Evolutionary conservation across 2,329 filamentous ascomycete genomes (phyloP), one percentile per base, ranked within the genome.

Genomic region (Graphilbum ipis-grandicollis): DNA sequence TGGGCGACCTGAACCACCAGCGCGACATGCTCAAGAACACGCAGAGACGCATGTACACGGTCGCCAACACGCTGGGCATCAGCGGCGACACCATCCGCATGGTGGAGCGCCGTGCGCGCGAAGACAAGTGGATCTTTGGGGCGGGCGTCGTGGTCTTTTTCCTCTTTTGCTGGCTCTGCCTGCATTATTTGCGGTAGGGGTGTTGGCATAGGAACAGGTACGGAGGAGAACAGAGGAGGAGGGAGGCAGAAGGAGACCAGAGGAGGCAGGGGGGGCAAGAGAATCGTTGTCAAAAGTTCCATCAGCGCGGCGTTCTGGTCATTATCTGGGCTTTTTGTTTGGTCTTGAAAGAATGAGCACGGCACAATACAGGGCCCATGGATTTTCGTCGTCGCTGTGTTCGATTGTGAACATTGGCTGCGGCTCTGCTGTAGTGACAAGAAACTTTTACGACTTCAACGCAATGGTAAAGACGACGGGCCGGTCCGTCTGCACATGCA

Each of bases 61-160:
- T 94, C 17, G 90, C 83, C 7, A 96, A 93, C 52, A 96, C 90
- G 18, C 60, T 98, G 34, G 90, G 90, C 0, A 71, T 98, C 41
- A 92, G 81, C 50, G 86, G 88, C 17, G 88, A 96, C 54, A 98
- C 90, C 2, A 98, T 98, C 45, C 75, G 90, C 33, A 96, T 90
- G 84, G 79, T 98, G 31, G 88, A 96, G 59, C 63, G 90, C 47
- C 68, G 90, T 43, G 85, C 90, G 35, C 80, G 75, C 55, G 81
- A 96, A 62, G 90, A 98, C 55, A 96, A 94, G 59, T 96, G 86
- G 85, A 93, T 98, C 26, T 98, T 98, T 55, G 81, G 80, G 68
- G 79, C 64, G 0, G 85, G 90, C 0, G 84, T 88, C 3, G 57
- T 92, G 5, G 57, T 90, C 26, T 98, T 98, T 56, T 81, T 96